Percentiles rank a stretch among this genome's conserved stretches.
Conservation (phyloP, 148 eudicot species). For the Amaranthus palmeri region DNA sequence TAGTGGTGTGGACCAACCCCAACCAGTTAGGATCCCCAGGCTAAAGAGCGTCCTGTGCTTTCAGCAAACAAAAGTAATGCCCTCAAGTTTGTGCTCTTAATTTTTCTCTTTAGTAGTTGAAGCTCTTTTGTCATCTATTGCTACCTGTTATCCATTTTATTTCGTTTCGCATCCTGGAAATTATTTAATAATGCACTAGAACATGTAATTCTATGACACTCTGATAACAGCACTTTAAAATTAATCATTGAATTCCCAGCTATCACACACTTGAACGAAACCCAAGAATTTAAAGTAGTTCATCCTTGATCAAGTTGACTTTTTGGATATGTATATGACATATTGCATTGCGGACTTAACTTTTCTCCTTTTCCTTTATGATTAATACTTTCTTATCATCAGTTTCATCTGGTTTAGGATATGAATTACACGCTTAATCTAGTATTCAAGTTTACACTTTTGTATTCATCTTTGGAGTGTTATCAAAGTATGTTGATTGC, state of each 20-base stretch:
- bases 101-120: slow-evolving; percentile 24
- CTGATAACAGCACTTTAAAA: slow-evolving; percentile 38
- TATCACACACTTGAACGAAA: slow-evolving; percentile 33
- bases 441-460: slow-evolving; percentile 1
- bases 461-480: neutral
- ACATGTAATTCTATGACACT: slow-evolving; percentile 41
- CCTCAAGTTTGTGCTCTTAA: slow-evolving; percentile 12
- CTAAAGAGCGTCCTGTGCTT: slow-evolving; percentile 15
- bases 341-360: slow-evolving; percentile 17
- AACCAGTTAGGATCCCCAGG: slow-evolving; percentile 29
- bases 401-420: slow-evolving; percentile 13
- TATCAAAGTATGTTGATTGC: slow-evolving; percentile 5
- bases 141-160: slow-evolving; percentile 25
- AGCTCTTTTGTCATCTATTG: slow-evolving; percentile 28
- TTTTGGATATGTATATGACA: slow-evolving; percentile 57
- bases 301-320: slow-evolving; percentile 47
- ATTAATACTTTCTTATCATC: slow-evolving; percentile 16
- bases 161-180: slow-evolving; percentile 20
- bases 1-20: slow-evolving; percentile 21
- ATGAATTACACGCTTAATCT: slow-evolving; percentile 24
- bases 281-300: slow-evolving; percentile 37
- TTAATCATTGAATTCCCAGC: slow-evolving; percentile 48
- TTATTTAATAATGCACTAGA: slow-evolving; percentile 20
- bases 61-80: slow-evolving; percentile 14
- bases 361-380: slow-evolving; percentile 24